Base-by-base conservation (phyloP, 768 basidiomycete genomes). In the Tulasnella sp. region DNA sequence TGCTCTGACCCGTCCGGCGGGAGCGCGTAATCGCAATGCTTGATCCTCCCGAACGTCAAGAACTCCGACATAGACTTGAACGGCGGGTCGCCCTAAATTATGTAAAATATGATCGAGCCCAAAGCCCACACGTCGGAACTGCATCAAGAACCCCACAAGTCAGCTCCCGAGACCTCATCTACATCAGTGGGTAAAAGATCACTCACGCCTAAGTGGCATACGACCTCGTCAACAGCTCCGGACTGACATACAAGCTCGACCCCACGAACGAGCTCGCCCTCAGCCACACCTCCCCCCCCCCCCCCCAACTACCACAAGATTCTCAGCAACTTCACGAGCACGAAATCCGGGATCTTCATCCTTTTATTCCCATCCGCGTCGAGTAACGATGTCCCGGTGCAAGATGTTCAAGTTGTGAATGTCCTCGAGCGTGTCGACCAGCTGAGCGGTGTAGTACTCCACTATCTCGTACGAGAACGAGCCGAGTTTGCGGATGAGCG, bases 41-140 rank as follows among this genome's bases (percentile, higher is more conserved):
- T 91, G 81, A 98, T 92, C 81, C 94, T 94, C 78, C 97, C 90
- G 86, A 94, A 95, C 37, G 91, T 97, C 73, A 97, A 86, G 78
- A 95, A 98, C 73, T 98, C 94, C 0, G 95, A 94, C 6, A 89
- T 83, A 3, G 90, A 95, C 75, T 91, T 87, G 82, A 99, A 99
- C 1, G 95, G 92, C 75, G 95, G 95, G 47, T 87, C 87, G 42
- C 95, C 96, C 14, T 90, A 87, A 67, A 98, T 88, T 84, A 98
- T 90, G 79, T 98, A 95, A 80, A 88, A 98, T 26, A 98, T 80
- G 59, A 98, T 89, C 80, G 96, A 98, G 1, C 95, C 97, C 32
- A 97, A 84, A 5, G 95, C 92, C 96, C 96, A 99, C 11, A 94
- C 84, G 80, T 98, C 97, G 44, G 95, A 92, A 74, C 94, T 95